These are phyloP conservation scores for Ajuga chamaepitys DNA, from an alignment of 257 asterid genomes.

Conservation along the genomic window DNA sequence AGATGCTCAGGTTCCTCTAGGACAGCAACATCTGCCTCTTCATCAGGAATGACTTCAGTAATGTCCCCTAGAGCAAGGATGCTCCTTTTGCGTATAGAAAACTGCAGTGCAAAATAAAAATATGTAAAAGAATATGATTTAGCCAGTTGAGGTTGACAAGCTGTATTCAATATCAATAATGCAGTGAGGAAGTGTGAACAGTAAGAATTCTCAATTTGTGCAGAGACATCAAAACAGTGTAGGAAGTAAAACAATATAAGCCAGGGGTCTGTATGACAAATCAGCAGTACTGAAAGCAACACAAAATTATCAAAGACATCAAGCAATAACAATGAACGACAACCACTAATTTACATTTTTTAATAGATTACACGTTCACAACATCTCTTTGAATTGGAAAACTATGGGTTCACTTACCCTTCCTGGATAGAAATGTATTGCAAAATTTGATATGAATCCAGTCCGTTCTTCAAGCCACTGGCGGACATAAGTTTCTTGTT, in stretches of 20 bases:
- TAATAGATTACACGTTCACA: not conserved
- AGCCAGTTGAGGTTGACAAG: not conserved
- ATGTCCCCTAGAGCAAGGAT: constrained; percentile 92
- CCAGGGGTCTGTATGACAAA: not conserved
- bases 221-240: not conserved
- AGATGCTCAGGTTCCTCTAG: constrained; percentile 99
- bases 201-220: constrained; percentile 2
- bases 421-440: constrained; percentile 79
- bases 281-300: not conserved
- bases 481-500: constrained; percentile 76
- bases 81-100: constrained; percentile 79
- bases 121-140: not conserved
- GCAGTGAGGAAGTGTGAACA: constrained; percentile 9
- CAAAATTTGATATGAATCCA: constrained; percentile 48
- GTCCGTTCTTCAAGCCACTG: constrained; percentile 86
- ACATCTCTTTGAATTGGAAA: not conserved
- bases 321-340: not conserved
- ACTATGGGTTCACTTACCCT: constrained; percentile 43
- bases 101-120: constrained; percentile 40
- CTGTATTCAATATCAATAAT: not conserved
- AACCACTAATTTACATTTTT: not conserved
- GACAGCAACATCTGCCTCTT: constrained; percentile 90
- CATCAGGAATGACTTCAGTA: constrained; percentile 82
- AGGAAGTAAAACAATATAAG: constrained; percentile 2
- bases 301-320: constrained; percentile 4